Evolutionary conservation across 805 yeast species (phyloP).

Genomic region (Pichia deserticola): DNA sequence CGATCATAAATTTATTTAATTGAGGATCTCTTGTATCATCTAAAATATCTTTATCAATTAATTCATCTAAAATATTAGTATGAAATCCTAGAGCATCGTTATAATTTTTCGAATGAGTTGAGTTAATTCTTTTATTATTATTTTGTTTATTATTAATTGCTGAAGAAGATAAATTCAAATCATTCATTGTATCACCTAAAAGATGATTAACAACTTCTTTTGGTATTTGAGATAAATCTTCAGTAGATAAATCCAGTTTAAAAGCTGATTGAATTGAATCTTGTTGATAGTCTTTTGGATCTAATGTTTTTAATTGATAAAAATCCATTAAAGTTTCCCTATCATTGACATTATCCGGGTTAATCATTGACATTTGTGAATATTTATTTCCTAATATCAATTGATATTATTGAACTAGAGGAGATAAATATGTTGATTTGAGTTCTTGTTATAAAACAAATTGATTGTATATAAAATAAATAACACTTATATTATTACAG

Average conservation of each 20-base stretch:
- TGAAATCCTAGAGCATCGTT: conserved; percentile 52
- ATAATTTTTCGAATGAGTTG: conserved; percentile 7
- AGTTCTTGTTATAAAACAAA: no score
- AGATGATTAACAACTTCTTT: conserved; percentile 20
- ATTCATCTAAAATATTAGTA: conserved; percentile 36
- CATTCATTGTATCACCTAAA: conserved; percentile 16
- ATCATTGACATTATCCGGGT: conserved; percentile 8
- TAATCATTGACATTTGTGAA: background rate
- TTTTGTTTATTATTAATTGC: background rate
- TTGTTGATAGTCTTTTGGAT: conserved; percentile 29
- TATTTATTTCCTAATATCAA: no score
- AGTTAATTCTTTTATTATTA: background rate
- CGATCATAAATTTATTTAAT: conserved; percentile 38
- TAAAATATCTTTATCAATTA: conserved; percentile 34
- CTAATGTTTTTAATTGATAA: conserved; percentile 37
- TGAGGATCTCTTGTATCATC: conserved; percentile 33
- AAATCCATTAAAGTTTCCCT: conserved; percentile 20
- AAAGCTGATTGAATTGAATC: conserved; percentile 18
- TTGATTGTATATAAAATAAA: no score
- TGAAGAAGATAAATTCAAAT: background rate
- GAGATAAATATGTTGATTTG: no score
- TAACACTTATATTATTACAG: no score
- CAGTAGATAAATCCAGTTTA: conserved; percentile 12
- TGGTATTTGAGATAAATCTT: conserved; percentile 15
- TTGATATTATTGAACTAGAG: no score